These are phyloP conservation scores for Didymella sp. DNA, from an alignment of 2,329 filamentous ascomycete genomes.

Conservation along the genomic window DNA sequence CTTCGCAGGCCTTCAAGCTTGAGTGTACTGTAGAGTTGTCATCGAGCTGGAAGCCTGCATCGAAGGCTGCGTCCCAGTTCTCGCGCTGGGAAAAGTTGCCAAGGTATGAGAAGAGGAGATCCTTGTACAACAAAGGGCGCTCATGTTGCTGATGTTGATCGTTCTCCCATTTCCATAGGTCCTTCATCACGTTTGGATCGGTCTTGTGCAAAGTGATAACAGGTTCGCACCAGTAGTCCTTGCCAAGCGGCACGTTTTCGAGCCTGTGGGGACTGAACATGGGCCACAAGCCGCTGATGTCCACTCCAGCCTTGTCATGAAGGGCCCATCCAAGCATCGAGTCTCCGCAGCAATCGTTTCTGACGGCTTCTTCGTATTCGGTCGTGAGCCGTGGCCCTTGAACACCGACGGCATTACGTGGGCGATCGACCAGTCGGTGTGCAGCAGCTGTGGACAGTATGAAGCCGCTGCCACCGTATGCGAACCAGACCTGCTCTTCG, in stretches of 20 bases:
- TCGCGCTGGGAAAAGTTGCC: slow-evolving; percentile 11
- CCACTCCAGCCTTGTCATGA: slow-evolving; percentile 26
- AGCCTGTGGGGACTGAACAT: slow-evolving; percentile 50
- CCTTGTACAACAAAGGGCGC: slow-evolving; percentile 20
- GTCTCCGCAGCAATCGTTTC: slow-evolving; percentile 51
- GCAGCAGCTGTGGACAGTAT: slow-evolving; percentile 56
- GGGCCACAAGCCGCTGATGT: slow-evolving; percentile 43
- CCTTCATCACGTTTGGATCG: slow-evolving; percentile 51
- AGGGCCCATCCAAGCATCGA: slow-evolving; percentile 33
- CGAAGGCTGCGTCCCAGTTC: slow-evolving; percentile 20
- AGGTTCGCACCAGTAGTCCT: slow-evolving; percentile 48
- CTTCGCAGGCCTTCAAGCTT: slow-evolving; percentile 13
- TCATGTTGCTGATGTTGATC: slow-evolving; percentile 19
- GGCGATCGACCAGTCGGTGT: slow-evolving; percentile 52
- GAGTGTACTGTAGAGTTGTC: slow-evolving; percentile 6
- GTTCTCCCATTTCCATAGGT: slow-evolving; percentile 53
- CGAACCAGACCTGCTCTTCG: slow-evolving; percentile 49
- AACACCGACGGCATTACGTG: slow-evolving; percentile 21
- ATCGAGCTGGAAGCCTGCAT: slow-evolving; percentile 18
- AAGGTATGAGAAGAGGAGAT: slow-evolving; percentile 16
- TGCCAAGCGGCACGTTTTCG: slow-evolving; percentile 41
- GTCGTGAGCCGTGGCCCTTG: slow-evolving; percentile 18
- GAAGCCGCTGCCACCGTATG: slow-evolving; percentile 49
- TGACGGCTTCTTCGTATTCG: slow-evolving; percentile 18
- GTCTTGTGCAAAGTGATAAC: slow-evolving; percentile 44